Base-by-base conservation (phyloP, 139 green algal genomes). In the Picochlorum sp. region DNA sequence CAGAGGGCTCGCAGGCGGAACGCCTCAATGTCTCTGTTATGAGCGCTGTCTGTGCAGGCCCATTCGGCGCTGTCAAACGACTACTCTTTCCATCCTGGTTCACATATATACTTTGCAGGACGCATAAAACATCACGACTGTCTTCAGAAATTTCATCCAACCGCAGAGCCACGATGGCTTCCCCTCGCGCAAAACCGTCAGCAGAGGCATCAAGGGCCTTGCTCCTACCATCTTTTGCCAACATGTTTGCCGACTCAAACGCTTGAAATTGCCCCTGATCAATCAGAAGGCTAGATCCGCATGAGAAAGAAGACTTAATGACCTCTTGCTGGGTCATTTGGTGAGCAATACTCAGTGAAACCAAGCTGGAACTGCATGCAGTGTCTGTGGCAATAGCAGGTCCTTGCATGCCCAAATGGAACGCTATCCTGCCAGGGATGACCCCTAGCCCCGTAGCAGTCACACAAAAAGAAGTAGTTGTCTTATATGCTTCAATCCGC, bases 171-270 rank as follows among this genome's bases (percentile, higher is more conserved):
- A 74, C 82, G 11, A 73, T 70, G 0, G 76, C 78, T 74, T 95
- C 88, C 0, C 69, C 78, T 2, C 86, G 68, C 16, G 87, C 81
- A 62, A 94, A 95, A 13, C 88, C 88, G 59, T 95, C 84, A 6
- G 87, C 88, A 13, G 72, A 47, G 6, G 77, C 67, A 45, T 95
- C 88, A 45, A 96, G 71, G 2, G 88, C 86, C 75, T 95, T 93
- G 75, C 88, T 95, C 23, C 89, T 72, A 49, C 87, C 89, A 31
- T 94, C 87, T 18, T 76, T 65, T 0, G 56, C 24, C 18, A 77
- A 23, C 63, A 10, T 34, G 54, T 64, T 64, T 45, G 70, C 70
- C 6, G 15, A 61, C 5, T 60, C 24, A 45, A 72, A 76, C 66
- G 79, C 60, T 13, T 54, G 57, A 3, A 68, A 71, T 4, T 60